Evolutionary conservation across 1,284 basidiomycete genomes (phyloP), one percentile per base, ranked within the genome.

Genomic region (Cronartium quercuum): DNA sequence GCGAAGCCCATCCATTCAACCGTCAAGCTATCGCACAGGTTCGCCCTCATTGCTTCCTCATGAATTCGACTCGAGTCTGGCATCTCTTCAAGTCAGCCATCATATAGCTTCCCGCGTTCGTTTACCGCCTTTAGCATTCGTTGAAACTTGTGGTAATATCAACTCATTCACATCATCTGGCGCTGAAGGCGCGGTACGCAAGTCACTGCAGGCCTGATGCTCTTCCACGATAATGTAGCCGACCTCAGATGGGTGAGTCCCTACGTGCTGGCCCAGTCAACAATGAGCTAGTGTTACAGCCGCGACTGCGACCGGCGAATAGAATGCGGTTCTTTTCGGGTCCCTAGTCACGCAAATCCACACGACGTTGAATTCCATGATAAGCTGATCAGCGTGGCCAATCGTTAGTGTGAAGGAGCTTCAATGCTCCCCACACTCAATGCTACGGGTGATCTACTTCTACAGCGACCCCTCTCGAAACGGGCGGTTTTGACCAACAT

Each of bases 401-500:
- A 66, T 66, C 21, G 34, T 38, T 65, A 74, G 71, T 74, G 71
- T 60, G 71, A 74, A 51, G 71, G 71, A 15, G 35, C 51, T 13
- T 74, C 71, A 24, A 74, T 74, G 71, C 34, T 66, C 6, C 71
- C 71, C 40, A 74, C 71, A 18, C 40, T 74, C 13, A 74, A 74
- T 66, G 71, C 29, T 7, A 74, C 51, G 9, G 71, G 71, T 35
- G 71, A 74, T 51, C 66, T 74, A 62, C 71, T 74, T 21, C 9
- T 74, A 21, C 71, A 74, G 18, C 63, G 55, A 34, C 55, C 71
- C 4, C 34, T 74, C 5, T 64, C 47, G n/a, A 64, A 47, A 51
- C 38, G 40, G 18, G 62, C 62, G 9, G 51, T 62, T 63, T 24
- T 37, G 21, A 44, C 15, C n/a, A 66, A 74, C 10, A 42, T 74